Base-by-base conservation (phyloP, 208 protist species). In the Crithidia brevicula region DNA sequence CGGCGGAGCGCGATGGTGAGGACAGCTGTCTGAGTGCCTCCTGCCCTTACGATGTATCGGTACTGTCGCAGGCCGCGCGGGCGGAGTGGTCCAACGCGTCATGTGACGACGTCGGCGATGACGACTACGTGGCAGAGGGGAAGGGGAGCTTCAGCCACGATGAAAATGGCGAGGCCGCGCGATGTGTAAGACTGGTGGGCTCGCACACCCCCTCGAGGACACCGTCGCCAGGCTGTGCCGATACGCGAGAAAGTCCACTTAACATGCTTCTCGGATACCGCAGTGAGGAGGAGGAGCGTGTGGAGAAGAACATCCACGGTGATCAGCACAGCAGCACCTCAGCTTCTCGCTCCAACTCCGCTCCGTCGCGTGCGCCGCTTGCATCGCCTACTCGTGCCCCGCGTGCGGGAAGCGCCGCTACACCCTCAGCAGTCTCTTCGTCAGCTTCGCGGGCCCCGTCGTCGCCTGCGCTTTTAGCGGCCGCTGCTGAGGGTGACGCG, bases 61-160 rank as follows among this genome's bases (percentile, higher is more conserved):
- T 59, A 23, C 71, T 86, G 11, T 82, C 72, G 18, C 76, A 86
- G 45, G 65, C 67, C 15, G 81, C 60, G 10, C 63, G 47, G 40
- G 58, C 76, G 25, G 81, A 74, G 50, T 74, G 52, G 67, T 51
- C 53, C 9, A 40, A 63, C 34, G 60, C 43, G 16, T 63, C 60
- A 4, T 62, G 34, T 11, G 68, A 53, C 33, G 36, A 15, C 18
- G 57, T 34, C 23, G 36, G 8, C 36, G 9, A 6, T 28, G 23
- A 36, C 61, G 25, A 16, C 33, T n/a, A 30, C 25, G 65, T 34
- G 25, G 53, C 20, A 18, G 56, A 61, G 13, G 27, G 18, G 22
- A 34, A 30, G 22, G 27, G 42, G n/a, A 10, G 7, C 20, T 6
- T 30, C 27, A 43, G 38, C 13, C 22, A 22, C 25, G 27, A 34